Evolutionary conservation across 2,329 filamentous ascomycete genomes (phyloP), one percentile per base, ranked within the genome.

Genomic region (Albophoma yamanashiensis): DNA sequence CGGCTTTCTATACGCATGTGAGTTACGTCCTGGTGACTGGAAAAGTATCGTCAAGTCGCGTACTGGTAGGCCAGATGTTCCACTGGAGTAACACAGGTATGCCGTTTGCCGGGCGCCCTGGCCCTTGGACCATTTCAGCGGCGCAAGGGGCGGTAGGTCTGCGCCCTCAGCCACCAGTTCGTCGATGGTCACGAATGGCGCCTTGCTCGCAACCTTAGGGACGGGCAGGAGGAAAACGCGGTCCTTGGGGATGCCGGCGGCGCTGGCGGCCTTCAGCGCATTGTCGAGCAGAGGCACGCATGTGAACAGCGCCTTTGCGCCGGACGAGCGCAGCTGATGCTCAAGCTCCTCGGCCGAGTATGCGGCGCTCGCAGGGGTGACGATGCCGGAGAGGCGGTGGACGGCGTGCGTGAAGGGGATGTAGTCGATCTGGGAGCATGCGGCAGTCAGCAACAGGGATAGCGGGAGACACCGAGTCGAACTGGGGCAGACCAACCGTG

Each of bases 31-130:
- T 11, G 3, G 2, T 31, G 27, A 20, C 9, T 14, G 27, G 27
- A 1, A n/a, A 1, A n/a, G 8, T 17, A n/a, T 11, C 3, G 27
- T 36, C 50, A 12, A 12, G 17, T 12, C 15, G 31, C 79, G 67
- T 77, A 89, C 87, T 20, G 89, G 89, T 43, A 92, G 74, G 3
- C 89, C 89, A 14, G 89, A 92, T 1, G 89, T 93, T 25, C 89
- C 89, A 69, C 86, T 90, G 0, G 88, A 91, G 71, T 91, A 92
- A 74, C 88, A 92, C 53, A 95, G 78, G 69, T 89, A 93, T 0
- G 90, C 88, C 7, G 85, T 85, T 66, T 88, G 86, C 59, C 83
- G 82, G 42, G 82, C 81, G 3, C 86, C 87, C 65, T 89, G 84
- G 0, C 88, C 88, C 61, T 79, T 79, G 50, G 74, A 67, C 86